Base-by-base conservation (phyloP, 352 stramenopile genomes). In the Globisporangium orthogonon region DNA sequence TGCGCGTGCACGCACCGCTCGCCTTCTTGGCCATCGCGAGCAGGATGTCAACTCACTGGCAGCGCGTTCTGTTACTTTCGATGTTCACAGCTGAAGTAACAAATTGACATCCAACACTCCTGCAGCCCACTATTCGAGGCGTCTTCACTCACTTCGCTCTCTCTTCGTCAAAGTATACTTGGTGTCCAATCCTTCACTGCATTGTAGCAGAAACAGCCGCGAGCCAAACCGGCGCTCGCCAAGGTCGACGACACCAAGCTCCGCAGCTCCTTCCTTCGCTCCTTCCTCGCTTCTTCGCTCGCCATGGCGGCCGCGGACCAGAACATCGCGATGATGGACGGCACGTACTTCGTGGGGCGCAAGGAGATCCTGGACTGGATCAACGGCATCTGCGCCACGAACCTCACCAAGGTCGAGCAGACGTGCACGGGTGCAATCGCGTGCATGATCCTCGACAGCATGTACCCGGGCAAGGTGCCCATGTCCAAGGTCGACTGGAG, bases 301-400 rank as follows among this genome's bases (percentile, higher is more conserved):
- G 60, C 37, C 15, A 93, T 91, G 83, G 75, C 81, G 55, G 74
- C 79, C 41, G 78, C 82, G 30, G 86, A 93, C 61, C 82, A 94
- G 78, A 89, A 76, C 66, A 95, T 95, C 72, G 91, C 87, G 56
- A 97, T 98, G 76, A 98, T 98, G 95, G 94, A 98, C 73, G 86
- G 87, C 60, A 97, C 95, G 60, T 98, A 98, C 83, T 98, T 98
- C 77, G 93, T 98, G 48, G 96, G 94, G 7, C 89, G 95, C 29
- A 97, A 97, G 58, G 96, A 99, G 70, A 96, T 99, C 59, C 69
- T 99, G 40, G 91, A 98, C 55, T 99, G 98, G 94, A 87, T 99
- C 60, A 99, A 99, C 74, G 70, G 66, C n/a, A 87, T 97, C 17
- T 92, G 98, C 58, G 74, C 87, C 56, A 76, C 98, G 31, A 96